Base-by-base conservation (phyloP, 257 asterid species). In the Solanum habrochaites region DNA sequence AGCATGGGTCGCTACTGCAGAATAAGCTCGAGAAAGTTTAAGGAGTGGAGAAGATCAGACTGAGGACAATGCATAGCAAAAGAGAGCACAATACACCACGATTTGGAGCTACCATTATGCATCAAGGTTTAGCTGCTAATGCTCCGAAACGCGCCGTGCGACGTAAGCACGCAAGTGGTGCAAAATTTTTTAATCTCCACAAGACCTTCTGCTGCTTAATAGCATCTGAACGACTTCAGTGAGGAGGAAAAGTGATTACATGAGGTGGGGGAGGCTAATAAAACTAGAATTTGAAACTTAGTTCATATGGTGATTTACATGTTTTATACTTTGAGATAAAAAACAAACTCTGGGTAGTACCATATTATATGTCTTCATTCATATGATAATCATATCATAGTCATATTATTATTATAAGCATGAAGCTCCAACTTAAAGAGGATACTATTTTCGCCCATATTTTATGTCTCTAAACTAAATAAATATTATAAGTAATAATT, bases 171-270 rank as follows among this genome's bases (percentile, higher is more conserved):
- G 52, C 43, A 80, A 66, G 11, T 43, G 64, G 39, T 18, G 66
- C 87, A 45, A 87, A 83, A 83, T 23, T 90, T n/a, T n/a, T n/a
- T n/a, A n/a, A 35, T 85, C 94, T 10, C 95, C 8, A 84, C 80
- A 45, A 45, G 91, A 80, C 86, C 95, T n/a, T 31, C 83, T 93
- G 23, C 89, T 92, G 86, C 95, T 89, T 86, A 94, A 90, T 92
- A 93, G 93, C 98, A 12, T 75, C 93, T 7, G 96, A 94, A 88
- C 95, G 94, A 93, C 90, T 93, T 94, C 58, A 90, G 86, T 7
- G 25, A 47, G 43, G 85, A n/a, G n/a, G n/a, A n/a, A 80, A 80
- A 80, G 47, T 29, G 66, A 80, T 80, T 78, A n/a, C 42, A 45
- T 78, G 84, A 80, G 64, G 31, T 7, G n/a, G 9, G 67, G 42